A percentile compares a stretch with the other conserved stretches of the same genome.
Conservation (phyloP, 2,329 filamentous ascomycete genomes). For the Verticillium nonalfalfae region DNA sequence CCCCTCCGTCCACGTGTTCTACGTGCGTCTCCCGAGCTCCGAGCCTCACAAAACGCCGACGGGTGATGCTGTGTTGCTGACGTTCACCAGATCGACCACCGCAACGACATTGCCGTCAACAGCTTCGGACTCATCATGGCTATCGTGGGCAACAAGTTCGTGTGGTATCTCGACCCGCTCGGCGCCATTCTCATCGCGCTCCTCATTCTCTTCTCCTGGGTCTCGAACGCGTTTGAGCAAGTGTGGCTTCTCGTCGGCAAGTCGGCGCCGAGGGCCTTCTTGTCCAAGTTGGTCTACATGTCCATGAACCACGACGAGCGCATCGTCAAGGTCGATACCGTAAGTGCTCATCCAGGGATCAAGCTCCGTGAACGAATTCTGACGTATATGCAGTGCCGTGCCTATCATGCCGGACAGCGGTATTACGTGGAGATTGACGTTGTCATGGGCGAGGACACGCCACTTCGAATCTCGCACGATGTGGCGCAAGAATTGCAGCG, state of each 20-base stretch:
- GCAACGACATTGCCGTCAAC: slow-evolving; percentile 51
- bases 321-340: slow-evolving; percentile 53
- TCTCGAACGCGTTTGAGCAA: slow-evolving; percentile 54
- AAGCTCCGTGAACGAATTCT: slow-evolving; percentile 2
- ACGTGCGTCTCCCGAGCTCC: slow-evolving; percentile 14
- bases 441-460: slow-evolving; percentile 49
- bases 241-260: slow-evolving; percentile 57
- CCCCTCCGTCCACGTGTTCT: slow-evolving; percentile 50
- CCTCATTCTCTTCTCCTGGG: slow-evolving; percentile 56
- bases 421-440: slow-evolving; percentile 59
- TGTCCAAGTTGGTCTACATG: slow-evolving; percentile 50
- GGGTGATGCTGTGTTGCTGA: slow-evolving; percentile 3
- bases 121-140: slow-evolving; percentile 50
- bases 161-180: slow-evolving; percentile 56
- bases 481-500: slow-evolving; percentile 53
- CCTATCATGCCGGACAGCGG: slow-evolving; percentile 55
- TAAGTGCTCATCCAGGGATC: slow-evolving; percentile 13
- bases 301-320: slow-evolving; percentile 45
- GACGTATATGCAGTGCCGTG: slow-evolving; percentile 33
- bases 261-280: slow-evolving; percentile 49
- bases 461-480: slow-evolving; percentile 52
- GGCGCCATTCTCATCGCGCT: slow-evolving; percentile 55
- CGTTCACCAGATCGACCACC: slow-evolving; percentile 37
- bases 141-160: slow-evolving; percentile 41
- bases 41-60: background rate